Conservation (phyloP, 1,139 yeast genomes). For the Taiozyma sp. region DNA sequence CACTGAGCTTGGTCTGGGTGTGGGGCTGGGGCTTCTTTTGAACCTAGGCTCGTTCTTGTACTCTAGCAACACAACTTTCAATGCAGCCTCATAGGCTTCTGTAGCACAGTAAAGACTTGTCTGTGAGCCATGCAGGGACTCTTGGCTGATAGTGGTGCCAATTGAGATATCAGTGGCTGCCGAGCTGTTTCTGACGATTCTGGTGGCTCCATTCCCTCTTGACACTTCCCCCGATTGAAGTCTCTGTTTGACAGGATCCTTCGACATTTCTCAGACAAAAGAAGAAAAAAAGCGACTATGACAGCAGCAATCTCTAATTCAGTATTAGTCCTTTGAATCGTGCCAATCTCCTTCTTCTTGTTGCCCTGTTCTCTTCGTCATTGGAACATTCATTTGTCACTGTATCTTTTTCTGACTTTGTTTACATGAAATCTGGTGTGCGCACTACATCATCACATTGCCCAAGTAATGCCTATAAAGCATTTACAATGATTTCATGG, state of each 20-base stretch:
- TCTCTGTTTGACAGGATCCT: neutral
- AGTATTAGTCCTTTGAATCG: neutral
- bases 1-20: conserved; percentile 4
- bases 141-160: conserved; percentile 15
- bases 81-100: conserved; percentile 33
- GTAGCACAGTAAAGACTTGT: neutral
- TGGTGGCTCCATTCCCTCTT: neutral
- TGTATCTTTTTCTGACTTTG: neutral
- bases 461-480: neutral
- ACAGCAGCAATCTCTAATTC: neutral
- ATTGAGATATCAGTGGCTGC: conserved; percentile 9
- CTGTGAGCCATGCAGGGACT: conserved; percentile 3
- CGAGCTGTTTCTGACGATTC: conserved; percentile 13
- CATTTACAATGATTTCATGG: neutral
- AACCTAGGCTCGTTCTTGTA: conserved; percentile 58
- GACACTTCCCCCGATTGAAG: neutral
- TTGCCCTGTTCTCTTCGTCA: neutral
- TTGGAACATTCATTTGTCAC: neutral
- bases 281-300: neutral
- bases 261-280: neutral
- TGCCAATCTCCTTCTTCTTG: neutral
- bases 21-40: conserved; percentile 18
- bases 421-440: neutral
- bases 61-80: conserved; percentile 49
- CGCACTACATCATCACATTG: neutral